Evolutionary conservation across 2,329 filamentous ascomycete genomes (phyloP).

Genomic region (Onygenales sp.): DNA sequence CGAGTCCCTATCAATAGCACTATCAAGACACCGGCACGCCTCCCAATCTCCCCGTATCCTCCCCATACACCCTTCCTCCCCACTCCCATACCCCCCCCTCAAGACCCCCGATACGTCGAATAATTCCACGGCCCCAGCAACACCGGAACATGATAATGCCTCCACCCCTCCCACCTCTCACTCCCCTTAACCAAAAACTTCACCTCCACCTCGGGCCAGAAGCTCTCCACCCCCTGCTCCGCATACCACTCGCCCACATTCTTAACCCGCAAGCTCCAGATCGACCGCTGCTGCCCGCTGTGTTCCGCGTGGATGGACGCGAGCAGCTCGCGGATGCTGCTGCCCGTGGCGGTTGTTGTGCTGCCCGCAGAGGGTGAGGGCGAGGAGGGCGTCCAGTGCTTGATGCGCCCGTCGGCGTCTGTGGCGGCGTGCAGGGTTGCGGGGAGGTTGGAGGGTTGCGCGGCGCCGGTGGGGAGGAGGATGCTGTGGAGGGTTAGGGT

Average conservation of each 20-base stretch:
- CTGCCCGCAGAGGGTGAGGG: slow-evolving; percentile 16
- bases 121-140: slow-evolving; percentile 42
- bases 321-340: background rate
- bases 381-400: slow-evolving; percentile 28
- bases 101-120: slow-evolving; percentile 42
- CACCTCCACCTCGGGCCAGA: slow-evolving; percentile 43
- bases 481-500: slow-evolving; percentile 42
- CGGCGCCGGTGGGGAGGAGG: slow-evolving; percentile 17
- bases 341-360: slow-evolving; percentile 4
- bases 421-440: slow-evolving; percentile 30
- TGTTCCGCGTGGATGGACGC: background rate
- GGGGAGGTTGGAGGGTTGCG: slow-evolving; percentile 10
- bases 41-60: no score
- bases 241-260: slow-evolving; percentile 39
- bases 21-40: no score
- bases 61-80: background rate
- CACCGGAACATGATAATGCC: slow-evolving; percentile 44
- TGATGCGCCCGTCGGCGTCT: slow-evolving; percentile 38
- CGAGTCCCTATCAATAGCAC: no score
- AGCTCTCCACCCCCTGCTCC: slow-evolving; percentile 37
- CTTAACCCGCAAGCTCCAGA: slow-evolving; percentile 37
- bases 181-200: slow-evolving; percentile 40
- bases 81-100: slow-evolving; percentile 6
- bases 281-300: slow-evolving; percentile 21
- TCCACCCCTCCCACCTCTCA: slow-evolving; percentile 33